Evolutionary conservation across 805 yeast genomes (phyloP), one percentile per base, ranked within the genome.

Genomic region (Ogataea pignaliae): DNA sequence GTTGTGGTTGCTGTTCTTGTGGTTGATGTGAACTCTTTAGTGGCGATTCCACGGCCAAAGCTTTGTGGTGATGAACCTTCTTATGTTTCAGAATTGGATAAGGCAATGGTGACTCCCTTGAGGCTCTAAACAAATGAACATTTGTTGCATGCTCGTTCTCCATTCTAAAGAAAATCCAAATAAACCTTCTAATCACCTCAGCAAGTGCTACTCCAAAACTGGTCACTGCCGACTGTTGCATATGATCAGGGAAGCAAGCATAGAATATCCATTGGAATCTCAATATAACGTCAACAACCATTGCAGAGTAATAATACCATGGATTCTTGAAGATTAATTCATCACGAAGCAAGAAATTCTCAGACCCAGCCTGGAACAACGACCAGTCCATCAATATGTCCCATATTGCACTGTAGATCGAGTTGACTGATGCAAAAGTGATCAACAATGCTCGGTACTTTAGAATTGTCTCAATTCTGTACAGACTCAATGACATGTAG

Each of bases 331-430:
- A 82, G 36, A 83, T 83, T 40, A 90, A 69, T 56, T 86, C 83
- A 57, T 87, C 82, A 54, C 97, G 73, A 41, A 90, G 68, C 26
- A 83, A 65, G 44, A 64, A 64, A 60, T 85, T 74, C 47, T 72
- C 70, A 2, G 84, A 73, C 12, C 71, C 75, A 28, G 78, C 69
- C 61, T 88, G 96, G 44, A 85, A 72, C 55, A 93, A 68, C 2
- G 97, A 89, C 91, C 96, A 93, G 69, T 93, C 99, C 96, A 93
- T 88, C 35, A 90, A 69, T 6, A 93, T 68, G 65, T 93, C 99
- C 99, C 99, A 93, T 3, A 81, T 51, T 0, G 85, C 64, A 30
- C 90, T 75, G 57, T 76, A 77, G 1, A 82, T 40, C 0, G 97
- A 79, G 62, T 93, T 90, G 34, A 88, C 53, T 0, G 77, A 59